Evolutionary conservation across 306 rosid genomes (phyloP), one percentile per base, ranked within the genome.

Genomic region (Sphenostylis stenocarpa): DNA sequence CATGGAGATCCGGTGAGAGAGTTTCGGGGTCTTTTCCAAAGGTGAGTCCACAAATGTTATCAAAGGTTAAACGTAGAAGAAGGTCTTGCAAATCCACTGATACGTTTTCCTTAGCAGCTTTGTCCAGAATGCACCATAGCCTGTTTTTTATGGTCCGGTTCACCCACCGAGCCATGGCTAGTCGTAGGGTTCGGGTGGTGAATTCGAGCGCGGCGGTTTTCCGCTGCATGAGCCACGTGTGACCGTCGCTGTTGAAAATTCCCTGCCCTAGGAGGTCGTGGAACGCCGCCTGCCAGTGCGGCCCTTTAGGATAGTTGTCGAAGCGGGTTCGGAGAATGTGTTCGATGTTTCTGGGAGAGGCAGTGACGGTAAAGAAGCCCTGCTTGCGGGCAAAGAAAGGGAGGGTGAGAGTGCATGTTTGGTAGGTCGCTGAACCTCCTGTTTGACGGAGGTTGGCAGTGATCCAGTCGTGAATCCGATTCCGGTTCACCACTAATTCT

Each of bases 91-190:
- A 75, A 77, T 94, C 98, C 20, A 94, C 96, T 2, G 85, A 11
- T 3, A 56, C 68, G 0, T 85, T 83, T 4, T 90, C 87, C 26
- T 74, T 81, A 0, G 83, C 82, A 0, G 98, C 96, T 63, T 86
- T 88, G 13, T 94, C 97, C 39, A 94, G 69, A 63, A 94, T 94
- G 44, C 87, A 82, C 98, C 98, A 92, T 0, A 94, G 77, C 13
- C 98, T 83, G 74, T 77, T 85, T 77, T 87, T 87, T 7, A 94
- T 94, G 43, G 97, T 92, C 28, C 92, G 85, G 83, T 88, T 94
- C 74, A 94, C 97, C 98, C 98, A 94, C 3, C 98, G 89, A 53
- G 90, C 95, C 98, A 94, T 94, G 53, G 97, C 98, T 52, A 86
- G 93, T 2, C 97, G 84, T 7, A 94, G 83, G 8, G 98, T 94